A percentile compares a stretch with the other conserved stretches of the same genome.
phyloP scores from a whole-genome alignment of 1,284 basidiomycete species.

The Phaffia rhodozyma region DNA sequence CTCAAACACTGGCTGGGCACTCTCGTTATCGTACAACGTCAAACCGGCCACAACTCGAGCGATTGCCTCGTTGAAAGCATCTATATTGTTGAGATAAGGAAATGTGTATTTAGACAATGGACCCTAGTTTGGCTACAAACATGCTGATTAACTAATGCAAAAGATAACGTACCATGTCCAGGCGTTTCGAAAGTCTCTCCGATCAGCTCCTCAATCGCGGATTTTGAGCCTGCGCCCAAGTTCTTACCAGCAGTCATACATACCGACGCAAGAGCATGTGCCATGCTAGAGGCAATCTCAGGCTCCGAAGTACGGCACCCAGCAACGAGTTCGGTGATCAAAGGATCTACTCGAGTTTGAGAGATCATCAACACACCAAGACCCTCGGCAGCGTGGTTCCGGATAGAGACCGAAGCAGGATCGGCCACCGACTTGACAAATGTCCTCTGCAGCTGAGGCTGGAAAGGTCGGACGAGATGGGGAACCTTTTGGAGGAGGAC shows the following conservation, averaged over 20 bases:
- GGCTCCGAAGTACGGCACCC: conserved; percentile 49
- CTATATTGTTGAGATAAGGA: conserved; percentile 34
- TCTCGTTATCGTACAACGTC: conserved; percentile 47
- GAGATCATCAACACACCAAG: conserved; percentile 86
- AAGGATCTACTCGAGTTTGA: conserved; percentile 71
- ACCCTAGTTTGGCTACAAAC: conserved; percentile 8
- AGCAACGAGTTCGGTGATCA: conserved; percentile 67
- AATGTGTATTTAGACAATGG: conserved; percentile 2
- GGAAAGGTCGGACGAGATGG: conserved; percentile 88
- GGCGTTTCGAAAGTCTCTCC: conserved; percentile 63
- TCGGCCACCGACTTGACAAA: conserved; percentile 92
- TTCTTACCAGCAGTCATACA: conserved; percentile 59
- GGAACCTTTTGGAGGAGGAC: conserved; percentile 76
- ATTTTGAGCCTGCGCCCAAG: conserved; percentile 61
- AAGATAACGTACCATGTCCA: conserved; percentile 48
- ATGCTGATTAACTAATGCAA: not conserved
- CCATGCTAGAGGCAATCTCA: conserved; percentile 59
- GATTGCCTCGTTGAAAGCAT: conserved; percentile 58
- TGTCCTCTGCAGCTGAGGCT: conserved; percentile 91
- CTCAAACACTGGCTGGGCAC: conserved; percentile 57
- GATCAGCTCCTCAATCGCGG: conserved; percentile 60
- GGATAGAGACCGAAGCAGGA: conserved; percentile 61
- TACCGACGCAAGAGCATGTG: conserved; percentile 65
- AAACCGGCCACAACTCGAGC: conserved; percentile 57
- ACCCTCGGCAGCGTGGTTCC: conserved; percentile 68